These are phyloP conservation scores for Candida orba DNA, from an alignment of 805 yeast genomes.

Conservation along the genomic window DNA sequence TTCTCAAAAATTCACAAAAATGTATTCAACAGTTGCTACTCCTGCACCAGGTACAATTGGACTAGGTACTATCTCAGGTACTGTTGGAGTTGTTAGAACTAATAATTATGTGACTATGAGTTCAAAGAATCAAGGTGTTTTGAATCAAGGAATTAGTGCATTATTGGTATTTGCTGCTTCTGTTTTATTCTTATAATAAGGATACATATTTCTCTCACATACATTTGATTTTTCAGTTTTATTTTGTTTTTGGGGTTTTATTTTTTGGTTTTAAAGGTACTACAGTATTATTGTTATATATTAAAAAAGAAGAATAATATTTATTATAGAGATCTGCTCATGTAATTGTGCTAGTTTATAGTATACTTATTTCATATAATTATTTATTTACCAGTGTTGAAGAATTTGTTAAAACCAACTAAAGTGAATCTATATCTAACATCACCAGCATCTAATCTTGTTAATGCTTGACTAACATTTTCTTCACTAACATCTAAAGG, in stretches of 20 bases:
- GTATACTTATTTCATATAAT: too few relatives aligned
- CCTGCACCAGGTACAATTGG: slow-evolving; percentile 69
- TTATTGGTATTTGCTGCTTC: not conserved
- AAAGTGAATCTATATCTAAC: slow-evolving; percentile 60
- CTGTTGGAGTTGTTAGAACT: slow-evolving; percentile 54
- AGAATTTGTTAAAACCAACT: slow-evolving; percentile 40
- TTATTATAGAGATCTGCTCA: not conserved
- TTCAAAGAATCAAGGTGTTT: not conserved
- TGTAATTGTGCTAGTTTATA: too few relatives aligned
- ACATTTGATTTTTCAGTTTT: not conserved
- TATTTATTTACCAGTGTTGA: slow-evolving; percentile 24
- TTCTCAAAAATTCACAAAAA: slow-evolving; percentile 44
- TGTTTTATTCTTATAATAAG: not conserved
- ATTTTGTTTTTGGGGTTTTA: not conserved
- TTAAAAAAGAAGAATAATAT: not conserved
- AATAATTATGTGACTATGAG: slow-evolving; percentile 33
- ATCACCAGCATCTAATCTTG: slow-evolving; percentile 46
- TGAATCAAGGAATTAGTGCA: slow-evolving; percentile 1
- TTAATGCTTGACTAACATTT: slow-evolving; percentile 48
- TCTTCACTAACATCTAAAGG: slow-evolving; percentile 45
- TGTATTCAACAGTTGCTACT: slow-evolving; percentile 38
- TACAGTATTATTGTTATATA: too few relatives aligned
- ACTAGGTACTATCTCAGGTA: slow-evolving; percentile 65
- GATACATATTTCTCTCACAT: too few relatives aligned
- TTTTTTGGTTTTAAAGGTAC: not conserved